Percentiles rank a stretch among this genome's conserved stretches.
These are phyloP conservation scores for Calonectria montana DNA, from an alignment of 2,329 filamentous ascomycete genomes.

Conservation along the genomic window DNA sequence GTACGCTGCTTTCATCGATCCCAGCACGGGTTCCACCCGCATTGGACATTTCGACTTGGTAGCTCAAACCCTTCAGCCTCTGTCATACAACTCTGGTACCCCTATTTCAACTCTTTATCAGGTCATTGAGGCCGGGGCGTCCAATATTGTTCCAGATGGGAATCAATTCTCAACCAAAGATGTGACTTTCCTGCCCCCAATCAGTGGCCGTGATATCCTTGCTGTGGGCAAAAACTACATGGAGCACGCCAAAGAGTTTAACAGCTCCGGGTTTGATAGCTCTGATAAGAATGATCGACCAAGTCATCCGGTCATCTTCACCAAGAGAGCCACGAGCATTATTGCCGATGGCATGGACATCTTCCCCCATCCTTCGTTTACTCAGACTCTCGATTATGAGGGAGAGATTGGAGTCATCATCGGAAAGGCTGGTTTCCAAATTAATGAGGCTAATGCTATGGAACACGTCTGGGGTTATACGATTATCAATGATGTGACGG, in stretches of 20 bases:
- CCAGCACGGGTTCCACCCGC: conserved; percentile 3
- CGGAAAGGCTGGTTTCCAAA: conserved; percentile 58
- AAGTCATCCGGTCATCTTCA: conserved; percentile 66
- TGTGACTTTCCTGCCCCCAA: conserved; percentile 58
- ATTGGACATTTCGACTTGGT: conserved; percentile 23
- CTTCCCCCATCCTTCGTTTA: conserved; percentile 58
- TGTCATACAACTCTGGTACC: conserved; percentile 59
- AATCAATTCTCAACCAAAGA: conserved; percentile 37
- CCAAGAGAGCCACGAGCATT: conserved; percentile 64
- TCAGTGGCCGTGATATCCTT: conserved; percentile 61
- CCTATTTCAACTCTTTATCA: conserved; percentile 60
- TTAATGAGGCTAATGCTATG: conserved; percentile 57
- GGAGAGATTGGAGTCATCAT: conserved; percentile 68
- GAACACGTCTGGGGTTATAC: conserved; percentile 67
- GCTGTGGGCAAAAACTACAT: conserved; percentile 68
- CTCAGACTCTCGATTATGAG: conserved; percentile 64
- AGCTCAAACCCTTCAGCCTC: conserved; percentile 48
- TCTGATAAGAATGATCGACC: conserved; percentile 64
- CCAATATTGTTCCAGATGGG: conserved; percentile 48
- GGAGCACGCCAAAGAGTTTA: conserved; percentile 68
- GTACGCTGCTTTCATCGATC: conserved; percentile 19
- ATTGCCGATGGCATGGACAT: conserved; percentile 61
- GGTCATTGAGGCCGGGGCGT: conserved; percentile 59
- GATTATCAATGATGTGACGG: conserved; percentile 66
- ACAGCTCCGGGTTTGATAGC: conserved; percentile 63